Base-by-base conservation (phyloP, 2,329 filamentous ascomycete genomes). In the Calcarisporium arbuscula region DNA sequence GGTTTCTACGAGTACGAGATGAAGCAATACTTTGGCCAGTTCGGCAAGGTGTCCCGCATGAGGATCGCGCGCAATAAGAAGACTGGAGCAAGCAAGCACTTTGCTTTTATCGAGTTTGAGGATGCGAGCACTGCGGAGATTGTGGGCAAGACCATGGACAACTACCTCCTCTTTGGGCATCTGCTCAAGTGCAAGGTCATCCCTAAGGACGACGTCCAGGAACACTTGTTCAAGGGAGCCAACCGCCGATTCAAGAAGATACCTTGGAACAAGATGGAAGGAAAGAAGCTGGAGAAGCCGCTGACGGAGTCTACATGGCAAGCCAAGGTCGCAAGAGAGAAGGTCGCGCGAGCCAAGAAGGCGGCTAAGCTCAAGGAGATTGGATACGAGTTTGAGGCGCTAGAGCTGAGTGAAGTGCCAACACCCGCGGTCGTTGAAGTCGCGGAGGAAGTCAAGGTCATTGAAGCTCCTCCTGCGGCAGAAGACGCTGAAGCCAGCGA, bases 1-100 rank as follows among this genome's bases (percentile, higher is more conserved):
- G 66, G 92, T 64, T 98, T 98, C 77, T 96, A 90, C 71, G 92
- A 98, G 66, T 77, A 88, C 52, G 84, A 96, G 65, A 94, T 98
- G 83, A 80, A 78, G 49, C 79, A 81, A 45, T 98, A 96, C 70
- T 94, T 96, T 56, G 76, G 80, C 35, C 92, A 98, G 61, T 98
- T 98, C 49, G 92, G 92, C 48, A 69, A 77, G 11, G 87, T 98
- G 50, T 76, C 70, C 34, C 79, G 64, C 36, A 72, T 95, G 38
- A 81, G 90, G 43, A 72, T 98, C 28, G 92, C 88, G 19, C 82
- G 92, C 51, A 96, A 95, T 71, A 87, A 85, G 62, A 83, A 83
- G 60, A 96, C 89, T 2, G 92, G 92, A 36, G 78, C 79, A 39
- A 88, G 84, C 57, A 94, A 92, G 68, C 92, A 96, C 68, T 94